Evolutionary conservation across 805 yeast species (phyloP).

Genomic region (Saccharomycopsis capsularis): DNA sequence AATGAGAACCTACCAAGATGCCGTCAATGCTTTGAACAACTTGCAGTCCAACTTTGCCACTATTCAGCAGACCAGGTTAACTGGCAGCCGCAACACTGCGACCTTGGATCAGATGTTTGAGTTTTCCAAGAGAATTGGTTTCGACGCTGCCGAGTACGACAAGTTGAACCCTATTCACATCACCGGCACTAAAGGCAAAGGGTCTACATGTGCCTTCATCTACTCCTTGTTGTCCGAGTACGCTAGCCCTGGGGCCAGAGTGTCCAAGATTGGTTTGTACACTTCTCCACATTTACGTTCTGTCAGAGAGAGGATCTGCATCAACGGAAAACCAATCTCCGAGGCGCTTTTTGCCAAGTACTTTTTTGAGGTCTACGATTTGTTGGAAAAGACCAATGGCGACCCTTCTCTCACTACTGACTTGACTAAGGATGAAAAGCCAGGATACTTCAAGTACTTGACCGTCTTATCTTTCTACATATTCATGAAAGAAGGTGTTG

Average conservation of each 20-base stretch:
- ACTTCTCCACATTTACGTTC: slow-evolving; percentile 94
- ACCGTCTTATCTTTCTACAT: slow-evolving; percentile 89
- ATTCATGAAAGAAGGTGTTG: slow-evolving; percentile 81
- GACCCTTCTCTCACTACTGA: slow-evolving; percentile 61
- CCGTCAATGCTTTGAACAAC: slow-evolving; percentile 75
- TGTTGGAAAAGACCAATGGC: slow-evolving; percentile 51
- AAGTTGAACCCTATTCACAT: slow-evolving; percentile 77
- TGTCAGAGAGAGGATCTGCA: slow-evolving; percentile 85
- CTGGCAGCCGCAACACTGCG: slow-evolving; percentile 59
- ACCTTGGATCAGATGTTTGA: slow-evolving; percentile 81
- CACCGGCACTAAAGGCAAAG: slow-evolving; percentile 98
- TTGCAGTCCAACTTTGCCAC: slow-evolving; percentile 89
- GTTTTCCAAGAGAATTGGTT: slow-evolving; percentile 68
- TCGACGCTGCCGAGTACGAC: slow-evolving; percentile 59
- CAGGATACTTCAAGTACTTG: slow-evolving; percentile 87
- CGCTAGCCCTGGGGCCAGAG: slow-evolving; percentile 27
- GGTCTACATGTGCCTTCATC: slow-evolving; percentile 93
- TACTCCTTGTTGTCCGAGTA: slow-evolving; percentile 73
- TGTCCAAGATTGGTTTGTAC: slow-evolving; percentile 77
- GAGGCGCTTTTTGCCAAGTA: slow-evolving; percentile 78
- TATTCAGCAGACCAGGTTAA: slow-evolving; percentile 70
- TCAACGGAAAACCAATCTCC: slow-evolving; percentile 78
- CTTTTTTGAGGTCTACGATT: slow-evolving; percentile 93
- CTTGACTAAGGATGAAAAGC: slow-evolving; percentile 63
- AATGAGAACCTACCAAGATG: slow-evolving; percentile 45